Percentiles rank a stretch among this genome's conserved stretches.
phyloP scores from a whole-genome alignment of 345 rosid genomes.

The Aurinia saxatilis region DNA sequence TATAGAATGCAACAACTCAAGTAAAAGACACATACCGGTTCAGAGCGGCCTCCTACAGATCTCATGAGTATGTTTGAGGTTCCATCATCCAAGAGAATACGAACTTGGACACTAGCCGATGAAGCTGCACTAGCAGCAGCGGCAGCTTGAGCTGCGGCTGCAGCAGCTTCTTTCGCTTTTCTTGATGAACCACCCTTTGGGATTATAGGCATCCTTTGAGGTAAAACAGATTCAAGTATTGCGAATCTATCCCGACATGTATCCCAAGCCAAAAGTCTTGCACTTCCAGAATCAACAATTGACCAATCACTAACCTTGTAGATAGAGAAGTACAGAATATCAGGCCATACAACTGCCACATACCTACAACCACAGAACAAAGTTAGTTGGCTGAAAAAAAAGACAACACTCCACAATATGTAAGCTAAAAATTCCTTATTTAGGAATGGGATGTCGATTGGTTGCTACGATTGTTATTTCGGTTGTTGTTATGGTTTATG shows the following conservation, averaged over 20 bases:
- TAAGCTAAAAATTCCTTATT: too few relatives aligned
- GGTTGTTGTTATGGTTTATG: too few relatives aligned
- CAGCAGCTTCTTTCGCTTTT: slow-evolving; percentile 96
- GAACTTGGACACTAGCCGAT: slow-evolving; percentile 94
- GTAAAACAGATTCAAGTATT: slow-evolving; percentile 69
- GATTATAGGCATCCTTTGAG: slow-evolving; percentile 80
- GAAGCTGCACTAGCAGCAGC: slow-evolving; percentile 95
- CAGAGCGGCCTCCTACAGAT: slow-evolving; percentile 84
- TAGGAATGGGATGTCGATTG: too few relatives aligned
- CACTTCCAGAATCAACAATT: slow-evolving; percentile 94
- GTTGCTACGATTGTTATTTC: too few relatives aligned
- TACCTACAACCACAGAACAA: slow-evolving; percentile 54
- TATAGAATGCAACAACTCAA: slow-evolving; percentile 2
- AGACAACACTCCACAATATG: neutral
- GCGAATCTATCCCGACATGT: slow-evolving; percentile 92
- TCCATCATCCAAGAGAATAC: slow-evolving; percentile 96
- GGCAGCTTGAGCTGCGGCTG: slow-evolving; percentile 96
- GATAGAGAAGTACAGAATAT: slow-evolving; percentile 85
- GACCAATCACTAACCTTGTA: slow-evolving; percentile 97
- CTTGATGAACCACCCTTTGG: slow-evolving; percentile 89
- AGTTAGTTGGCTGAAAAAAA: slow-evolving; percentile 9
- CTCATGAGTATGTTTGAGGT: slow-evolving; percentile 96
- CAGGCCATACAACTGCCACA: slow-evolving; percentile 96
- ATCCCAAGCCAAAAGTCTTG: slow-evolving; percentile 97
- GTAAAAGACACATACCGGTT: slow-evolving; percentile 60